Percentiles rank a stretch among this genome's conserved stretches.
Evolutionary conservation across 495 filamentous ascomycete genomes (phyloP).

Genomic region (Lasiosphaeria miniovina): DNA sequence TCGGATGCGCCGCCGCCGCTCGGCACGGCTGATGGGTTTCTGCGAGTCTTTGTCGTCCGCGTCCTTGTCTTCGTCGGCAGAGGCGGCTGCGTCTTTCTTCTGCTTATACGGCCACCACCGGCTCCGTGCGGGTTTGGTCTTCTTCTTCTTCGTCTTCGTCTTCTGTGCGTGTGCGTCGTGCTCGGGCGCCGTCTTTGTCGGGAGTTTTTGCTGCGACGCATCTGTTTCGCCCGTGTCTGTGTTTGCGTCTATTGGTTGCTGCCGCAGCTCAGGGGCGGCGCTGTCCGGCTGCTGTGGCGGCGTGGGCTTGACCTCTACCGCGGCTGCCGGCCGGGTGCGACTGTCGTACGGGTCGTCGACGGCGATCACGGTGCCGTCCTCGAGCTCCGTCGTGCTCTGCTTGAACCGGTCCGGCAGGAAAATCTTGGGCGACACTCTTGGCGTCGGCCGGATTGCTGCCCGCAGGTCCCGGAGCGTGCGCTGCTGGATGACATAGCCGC

Average conservation of each 20-base stretch:
- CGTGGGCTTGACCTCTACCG: background rate
- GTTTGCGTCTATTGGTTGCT: background rate
- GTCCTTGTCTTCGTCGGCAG: slow-evolving; percentile 17
- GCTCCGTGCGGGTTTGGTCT: background rate
- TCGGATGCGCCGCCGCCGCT: slow-evolving; percentile 48
- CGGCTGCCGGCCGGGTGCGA: background rate
- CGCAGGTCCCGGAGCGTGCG: slow-evolving; percentile 50
- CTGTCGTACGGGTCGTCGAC: slow-evolving; percentile 19
- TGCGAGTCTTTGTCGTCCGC: slow-evolving; percentile 18
- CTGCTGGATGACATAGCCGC: slow-evolving; percentile 54
- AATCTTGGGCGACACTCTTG: slow-evolving; percentile 40
- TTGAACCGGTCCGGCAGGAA: slow-evolving; percentile 41
- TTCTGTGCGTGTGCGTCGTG: background rate
- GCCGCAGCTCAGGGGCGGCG: background rate
- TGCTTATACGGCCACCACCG: background rate
- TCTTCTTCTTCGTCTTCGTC: slow-evolving; percentile 13
- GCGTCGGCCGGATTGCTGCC: slow-evolving; percentile 41
- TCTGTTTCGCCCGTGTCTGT: background rate
- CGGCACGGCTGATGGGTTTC: slow-evolving; percentile 42
- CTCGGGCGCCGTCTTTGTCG: background rate
- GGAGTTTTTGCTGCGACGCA: slow-evolving; percentile 4
- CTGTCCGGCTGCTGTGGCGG: background rate
- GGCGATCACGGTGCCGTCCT: slow-evolving; percentile 35
- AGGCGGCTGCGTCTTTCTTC: slow-evolving; percentile 9
- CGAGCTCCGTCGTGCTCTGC: slow-evolving; percentile 33